A percentile compares a stretch with the other conserved stretches of the same genome.
Conservation (phyloP, 2,329 filamentous ascomycete species). For the Curvularia sp. region DNA sequence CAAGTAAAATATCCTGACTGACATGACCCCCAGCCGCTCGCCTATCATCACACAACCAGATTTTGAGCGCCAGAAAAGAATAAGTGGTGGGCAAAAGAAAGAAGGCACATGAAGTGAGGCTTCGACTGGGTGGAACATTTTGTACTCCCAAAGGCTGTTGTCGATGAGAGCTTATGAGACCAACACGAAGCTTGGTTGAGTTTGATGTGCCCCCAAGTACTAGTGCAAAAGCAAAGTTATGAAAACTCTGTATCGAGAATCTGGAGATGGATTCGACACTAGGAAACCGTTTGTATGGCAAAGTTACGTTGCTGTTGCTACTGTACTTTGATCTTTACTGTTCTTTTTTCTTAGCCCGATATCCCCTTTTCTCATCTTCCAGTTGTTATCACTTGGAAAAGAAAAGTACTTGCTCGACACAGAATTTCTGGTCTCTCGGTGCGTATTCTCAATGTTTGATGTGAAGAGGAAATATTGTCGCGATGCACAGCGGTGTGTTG, state of each 20-base stretch:
- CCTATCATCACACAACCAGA: background rate
- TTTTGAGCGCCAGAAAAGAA: background rate
- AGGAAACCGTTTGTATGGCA: background rate
- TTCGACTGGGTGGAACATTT: background rate
- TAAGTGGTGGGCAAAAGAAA: background rate
- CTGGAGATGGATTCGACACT: background rate
- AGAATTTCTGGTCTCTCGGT: background rate
- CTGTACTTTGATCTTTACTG: background rate
- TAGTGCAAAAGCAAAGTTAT: background rate
- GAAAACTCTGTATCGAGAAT: background rate
- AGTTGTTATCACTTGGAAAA: background rate
- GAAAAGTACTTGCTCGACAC: background rate
- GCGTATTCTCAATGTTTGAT: background rate
- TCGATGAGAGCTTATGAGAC: too few relatives aligned
- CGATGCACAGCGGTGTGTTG: background rate
- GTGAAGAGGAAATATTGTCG: background rate
- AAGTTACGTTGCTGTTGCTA: background rate
- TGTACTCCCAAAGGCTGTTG: background rate
- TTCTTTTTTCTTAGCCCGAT: background rate
- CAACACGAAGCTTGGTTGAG: too few relatives aligned
- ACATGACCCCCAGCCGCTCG: background rate
- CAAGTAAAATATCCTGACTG: too few relatives aligned
- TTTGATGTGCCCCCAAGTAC: background rate
- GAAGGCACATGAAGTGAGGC: background rate
- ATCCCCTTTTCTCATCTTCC: background rate